These are phyloP conservation scores for Trametopsis cervina DNA, from an alignment of 768 basidiomycete species.

Conservation along the genomic window DNA sequence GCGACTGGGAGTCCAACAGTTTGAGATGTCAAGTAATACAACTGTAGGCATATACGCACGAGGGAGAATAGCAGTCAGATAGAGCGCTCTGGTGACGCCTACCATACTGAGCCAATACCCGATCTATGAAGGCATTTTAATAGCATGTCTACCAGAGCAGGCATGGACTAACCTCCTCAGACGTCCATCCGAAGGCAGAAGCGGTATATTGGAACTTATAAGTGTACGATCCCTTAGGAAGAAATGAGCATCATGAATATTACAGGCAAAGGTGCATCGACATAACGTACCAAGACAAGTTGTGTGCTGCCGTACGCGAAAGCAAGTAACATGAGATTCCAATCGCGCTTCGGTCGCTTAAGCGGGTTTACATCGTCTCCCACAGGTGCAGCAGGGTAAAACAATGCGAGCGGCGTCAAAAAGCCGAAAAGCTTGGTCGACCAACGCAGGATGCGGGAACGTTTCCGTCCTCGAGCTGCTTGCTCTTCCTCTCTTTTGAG, in stretches of 20 bases:
- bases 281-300: conserved; percentile 38
- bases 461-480: conserved; percentile 15
- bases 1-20: too few species aligned
- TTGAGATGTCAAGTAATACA: too few species aligned
- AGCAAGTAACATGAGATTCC: conserved; percentile 56
- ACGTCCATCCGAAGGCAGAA: conserved; percentile 55
- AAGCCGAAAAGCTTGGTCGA: conserved; percentile 49
- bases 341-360: conserved; percentile 43
- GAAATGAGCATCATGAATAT: neutral
- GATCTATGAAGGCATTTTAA: conserved; percentile 27
- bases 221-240: conserved; percentile 43
- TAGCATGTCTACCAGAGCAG: neutral
- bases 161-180: conserved; percentile 46
- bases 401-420: conserved; percentile 63
- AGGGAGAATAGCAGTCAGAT: conserved; percentile 53
- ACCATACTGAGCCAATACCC: conserved; percentile 65
- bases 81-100: conserved; percentile 45
- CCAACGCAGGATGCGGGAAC: conserved; percentile 18
- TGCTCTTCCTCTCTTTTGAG: conserved; percentile 31
- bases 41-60: conserved; percentile 38
- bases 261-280: neutral
- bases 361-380: conserved; percentile 28
- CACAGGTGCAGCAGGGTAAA: conserved; percentile 38
- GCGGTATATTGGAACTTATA: conserved; percentile 64
- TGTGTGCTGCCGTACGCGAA: conserved; percentile 41